Evolutionary conservation across 768 basidiomycete species (phyloP), one percentile per base, ranked within the genome.

Genomic region (Botryobasidium botryosum): DNA sequence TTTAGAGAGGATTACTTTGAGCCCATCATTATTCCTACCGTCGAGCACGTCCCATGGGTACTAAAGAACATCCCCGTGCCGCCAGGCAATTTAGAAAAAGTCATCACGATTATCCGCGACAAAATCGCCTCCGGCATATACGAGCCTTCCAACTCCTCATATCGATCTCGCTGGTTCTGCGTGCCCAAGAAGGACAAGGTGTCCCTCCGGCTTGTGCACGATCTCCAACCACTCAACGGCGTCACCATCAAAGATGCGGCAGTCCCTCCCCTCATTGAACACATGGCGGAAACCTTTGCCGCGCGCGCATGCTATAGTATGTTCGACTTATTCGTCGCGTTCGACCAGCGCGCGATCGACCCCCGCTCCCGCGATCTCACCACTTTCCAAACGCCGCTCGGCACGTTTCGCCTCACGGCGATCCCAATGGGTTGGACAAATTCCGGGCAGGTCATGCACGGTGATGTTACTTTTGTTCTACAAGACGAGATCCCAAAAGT

Each of bases 391-490:
- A 63, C 59, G 0, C 65, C 62, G 0, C 53, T 64, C 4, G 63
- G 65, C 1, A 50, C 57, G 0, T 43, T 64, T 0, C 50, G 57
- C 0, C 53, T 68, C 0, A 56, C 55, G 1, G 53, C 55, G 0
- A 47, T 69, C 0, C 65, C 65, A 0, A 66, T 65, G 63, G 69
- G 67, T 0, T 65, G 55, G 33, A 67, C 67, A 0, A 68, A 69
- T 21, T 61, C 59, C 0, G 57, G 62, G 0, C 61, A 59, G 0
- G 63, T 68, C 1, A 63, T 66, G 37, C 64, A 70, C 13, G 62
- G 59, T 12, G 59, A 68, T 43, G 56, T 66, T 5, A 55, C 55
- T 0, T 59, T 60, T 27, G 62, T 68, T 5, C 47, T 70, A 0
- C 53, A 62, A 36, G 46, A 56, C 0, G 61, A 70, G 46, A 68